Base-by-base conservation (phyloP, 495 filamentous ascomycete species). In the Xylaria sp. region DNA sequence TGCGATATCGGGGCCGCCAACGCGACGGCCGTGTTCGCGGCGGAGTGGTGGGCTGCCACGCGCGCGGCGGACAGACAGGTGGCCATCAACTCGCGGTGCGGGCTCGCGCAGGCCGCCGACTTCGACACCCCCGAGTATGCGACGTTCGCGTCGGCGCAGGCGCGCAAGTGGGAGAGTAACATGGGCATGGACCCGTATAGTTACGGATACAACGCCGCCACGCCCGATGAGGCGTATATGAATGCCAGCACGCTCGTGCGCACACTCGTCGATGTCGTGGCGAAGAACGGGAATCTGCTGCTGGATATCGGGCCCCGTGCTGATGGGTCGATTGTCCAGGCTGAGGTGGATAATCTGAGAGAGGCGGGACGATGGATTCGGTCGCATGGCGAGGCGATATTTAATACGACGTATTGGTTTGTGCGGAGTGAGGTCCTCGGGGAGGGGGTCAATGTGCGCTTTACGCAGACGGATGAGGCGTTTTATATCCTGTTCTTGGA, bases 371-470 rank as follows among this genome's bases (percentile, higher is more conserved):
- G 31, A 7, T 89, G 87, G 87, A 86, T 88, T 62, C 79, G 80
- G 53, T 61, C 66, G 7, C 84, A 89, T 72, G 84, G 71, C 3
- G 87, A 89, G 69, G 85, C 85, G 2, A 81, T 89, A 19, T 89
- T 83, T 70, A 83, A 86, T 41, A 89, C 87, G 9, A 86, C 85
- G 14, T 89, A 88, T 69, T 89, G 87, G 85, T 85, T 86, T 73
- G 77, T 88, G 21, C 84, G 80, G 44, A 82, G 84, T 1, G 78
- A 87, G 67, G 62, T 75, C 1, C 0, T 37, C 19, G 40, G 24
- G 5, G 75, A 61, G 0, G 85, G 85, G 46, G 80, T 77, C 0
- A 76, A 83, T 37, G 76, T 88, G 0, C 71, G 87, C 31, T 89
- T 88, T 67, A 88, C 87, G 31, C 81, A 84, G 72, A 86, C 80